Base-by-base conservation (phyloP, 192 early-diverging fungal species). In the Backusella tarrabulga region DNA sequence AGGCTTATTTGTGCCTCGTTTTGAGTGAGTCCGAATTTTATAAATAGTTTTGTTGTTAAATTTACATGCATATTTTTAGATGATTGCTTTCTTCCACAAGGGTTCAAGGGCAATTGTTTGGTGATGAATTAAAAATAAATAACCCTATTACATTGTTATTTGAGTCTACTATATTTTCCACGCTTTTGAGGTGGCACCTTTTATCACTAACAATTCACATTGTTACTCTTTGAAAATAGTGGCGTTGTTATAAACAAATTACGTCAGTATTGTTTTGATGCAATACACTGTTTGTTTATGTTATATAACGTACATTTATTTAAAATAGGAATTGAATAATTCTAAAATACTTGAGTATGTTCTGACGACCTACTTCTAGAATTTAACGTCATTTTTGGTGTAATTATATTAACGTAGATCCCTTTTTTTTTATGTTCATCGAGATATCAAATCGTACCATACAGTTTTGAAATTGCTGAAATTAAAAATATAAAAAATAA, bases 1-100 rank as follows among this genome's bases (percentile, higher is more conserved):
- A 63, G 56, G 56, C 56, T 63, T 63, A 60, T 63, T 63, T 63
- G 56, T 63, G 56, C 56, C 21, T 63, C 56, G 23, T 63, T 63
- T 29, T 63, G 23, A 26, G n/a, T 29, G 56, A 63, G 56, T 29
- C 26, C 56, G 26, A 29, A n/a, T 29, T 63, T 63, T 63, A 63
- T 63, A 63, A 63, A 63, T 63, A 63, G 23, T n/a, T 63, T 63
- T 63, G 3, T 63, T 63, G 56, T 63, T 63, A 63, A 63, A 63
- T 63, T 63, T 63, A 63, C 14, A 23, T 14, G 12, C 56, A 26
- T 63, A 63, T 63, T 63, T 63, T 63, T 63, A 63, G 56, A 63
- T 9, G 56, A 29, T 8, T 29, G 12, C 56, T 14, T 63, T 29
- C 56, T 3, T 23, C 11, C 21, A 63, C 23, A 12, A 29, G 23